Evolutionary conservation across 331 rosid genomes (phyloP), one percentile per base, ranked within the genome.

Genomic region (Quercus tomentella): DNA sequence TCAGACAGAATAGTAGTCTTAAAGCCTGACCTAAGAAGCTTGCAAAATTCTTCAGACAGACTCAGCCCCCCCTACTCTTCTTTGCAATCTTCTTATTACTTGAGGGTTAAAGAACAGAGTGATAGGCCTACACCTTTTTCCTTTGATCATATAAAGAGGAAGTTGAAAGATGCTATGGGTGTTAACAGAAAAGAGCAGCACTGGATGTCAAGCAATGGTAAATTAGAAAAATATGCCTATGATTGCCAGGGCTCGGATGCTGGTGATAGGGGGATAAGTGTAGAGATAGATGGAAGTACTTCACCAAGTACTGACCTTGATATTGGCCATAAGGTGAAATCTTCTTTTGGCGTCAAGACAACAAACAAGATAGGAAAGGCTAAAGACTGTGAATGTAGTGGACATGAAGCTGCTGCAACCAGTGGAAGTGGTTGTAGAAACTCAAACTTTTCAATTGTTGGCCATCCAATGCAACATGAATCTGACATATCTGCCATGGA

Each of bases 151-250:
- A 57, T 89, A 54, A 89, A 82, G 84, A 86, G 86, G 87, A 91
- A 86, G 83, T 66, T 89, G 82, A 88, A 73, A 75, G 81, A 86
- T 37, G 92, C 79, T 60, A 77, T 88, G 84, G 82, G 86, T 76
- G 73, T 60, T 30, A 77, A 85, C 80, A 85, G 82, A 80, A 89
- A 89, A 79, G 92, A 84, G 65, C 76, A 70, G 72, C 81, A 80
- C 52, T 75, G 62, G 62, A 78, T 17, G 72, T 43, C 77, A 56
- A 51, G 10, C 67, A 74, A 84, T 81, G 82, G 21, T 37, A 52
- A 51, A 72, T 22, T 79, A 14, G 52, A 65, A 52, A 49, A 61
- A 76, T 73, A 79, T 80, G 76, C 77, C 30, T 43, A 49, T 4
- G 31, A 76, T 21, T 83, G 63, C n/a, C 71, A 73, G 54, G 51